Percentiles rank a stretch among this genome's conserved stretches.
These are phyloP conservation scores for Hirsutella thompsonii DNA, from an alignment of 2,329 filamentous ascomycete species.

Conservation along the genomic window DNA sequence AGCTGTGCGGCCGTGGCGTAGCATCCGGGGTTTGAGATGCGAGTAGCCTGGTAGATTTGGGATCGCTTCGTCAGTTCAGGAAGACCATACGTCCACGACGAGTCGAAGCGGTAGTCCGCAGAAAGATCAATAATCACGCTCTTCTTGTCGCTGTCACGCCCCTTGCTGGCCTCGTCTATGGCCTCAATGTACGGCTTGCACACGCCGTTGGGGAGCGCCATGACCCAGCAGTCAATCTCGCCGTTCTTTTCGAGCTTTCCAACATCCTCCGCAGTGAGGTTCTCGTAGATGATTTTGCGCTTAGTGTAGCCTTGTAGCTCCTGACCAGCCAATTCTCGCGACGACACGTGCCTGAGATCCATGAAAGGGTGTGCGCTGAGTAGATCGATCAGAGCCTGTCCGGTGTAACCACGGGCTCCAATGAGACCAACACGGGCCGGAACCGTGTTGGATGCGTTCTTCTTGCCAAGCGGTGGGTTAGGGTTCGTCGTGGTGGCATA, in stretches of 20 bases:
- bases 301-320: conserved; percentile 84
- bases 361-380: conserved; percentile 81
- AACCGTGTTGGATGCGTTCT: conserved; percentile 71
- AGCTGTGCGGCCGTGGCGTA: conserved; percentile 91
- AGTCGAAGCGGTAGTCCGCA: conserved; percentile 90
- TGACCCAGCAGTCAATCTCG: conserved; percentile 90
- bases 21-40: conserved; percentile 88
- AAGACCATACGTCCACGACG: conserved; percentile 71
- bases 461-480: conserved; percentile 82
- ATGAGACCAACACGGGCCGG: conserved; percentile 77
- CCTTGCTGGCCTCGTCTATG: conserved; percentile 56
- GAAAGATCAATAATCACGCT: conserved; percentile 86
- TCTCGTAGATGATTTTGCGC: conserved; percentile 85
- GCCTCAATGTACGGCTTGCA: conserved; percentile 92
- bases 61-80: conserved; percentile 72
- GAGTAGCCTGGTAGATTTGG: conserved; percentile 62
- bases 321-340: conserved; percentile 79
- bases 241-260: conserved; percentile 71
- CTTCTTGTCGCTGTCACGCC: conserved; percentile 29
- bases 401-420: conserved; percentile 86
- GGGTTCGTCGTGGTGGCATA: conserved; percentile 30
- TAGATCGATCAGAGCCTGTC: conserved; percentile 61
- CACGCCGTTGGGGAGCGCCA: conserved; percentile 91
- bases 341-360: conserved; percentile 84
- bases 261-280: conserved; percentile 75